phyloP scores from a whole-genome alignment of 1,284 basidiomycete genomes.

The Nidula niveotomentosa region DNA sequence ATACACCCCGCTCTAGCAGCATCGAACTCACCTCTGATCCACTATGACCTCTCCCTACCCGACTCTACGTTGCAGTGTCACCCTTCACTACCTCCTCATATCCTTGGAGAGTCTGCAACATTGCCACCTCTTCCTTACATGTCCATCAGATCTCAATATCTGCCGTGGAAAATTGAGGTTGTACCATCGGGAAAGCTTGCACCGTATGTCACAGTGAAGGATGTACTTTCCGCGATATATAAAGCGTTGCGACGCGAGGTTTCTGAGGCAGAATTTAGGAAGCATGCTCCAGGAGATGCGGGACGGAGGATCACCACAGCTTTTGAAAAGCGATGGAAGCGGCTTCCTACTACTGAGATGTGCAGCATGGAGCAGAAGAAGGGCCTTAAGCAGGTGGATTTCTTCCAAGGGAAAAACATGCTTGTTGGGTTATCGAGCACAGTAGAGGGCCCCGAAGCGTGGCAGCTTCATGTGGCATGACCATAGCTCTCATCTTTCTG shows the following conservation, averaged over 20 bases:
- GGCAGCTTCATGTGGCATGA: conserved; percentile 25
- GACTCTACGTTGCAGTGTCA: conserved; percentile 12
- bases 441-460: conserved; percentile 19
- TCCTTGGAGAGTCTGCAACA: conserved; percentile 30
- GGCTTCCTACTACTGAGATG: conserved; percentile 14
- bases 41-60: conserved; percentile 19
- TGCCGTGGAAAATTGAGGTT: conserved; percentile 29
- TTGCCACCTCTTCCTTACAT: conserved; percentile 25
- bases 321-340: conserved; percentile 27
- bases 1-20: conserved; percentile 14
- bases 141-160: conserved; percentile 21
- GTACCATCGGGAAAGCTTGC: conserved; percentile 11
- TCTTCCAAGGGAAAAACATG: conserved; percentile 32
- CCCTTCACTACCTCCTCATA: conserved; percentile 15
- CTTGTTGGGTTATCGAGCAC: conserved; percentile 35
- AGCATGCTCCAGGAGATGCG: conserved; percentile 15
- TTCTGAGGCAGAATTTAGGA: conserved; percentile 23
- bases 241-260: conserved; percentile 24
- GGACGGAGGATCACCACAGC: conserved; percentile 22
- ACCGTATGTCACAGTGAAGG: conserved; percentile 28
- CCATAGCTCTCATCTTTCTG: not conserved
- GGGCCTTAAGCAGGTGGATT: conserved; percentile 44
- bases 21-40: conserved; percentile 10
- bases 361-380: conserved; percentile 26
- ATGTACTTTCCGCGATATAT: conserved; percentile 30